Evolutionary conservation across 2,329 filamentous ascomycete genomes (phyloP), one percentile per base, ranked within the genome.

Genomic region (Penicillium sp.): DNA sequence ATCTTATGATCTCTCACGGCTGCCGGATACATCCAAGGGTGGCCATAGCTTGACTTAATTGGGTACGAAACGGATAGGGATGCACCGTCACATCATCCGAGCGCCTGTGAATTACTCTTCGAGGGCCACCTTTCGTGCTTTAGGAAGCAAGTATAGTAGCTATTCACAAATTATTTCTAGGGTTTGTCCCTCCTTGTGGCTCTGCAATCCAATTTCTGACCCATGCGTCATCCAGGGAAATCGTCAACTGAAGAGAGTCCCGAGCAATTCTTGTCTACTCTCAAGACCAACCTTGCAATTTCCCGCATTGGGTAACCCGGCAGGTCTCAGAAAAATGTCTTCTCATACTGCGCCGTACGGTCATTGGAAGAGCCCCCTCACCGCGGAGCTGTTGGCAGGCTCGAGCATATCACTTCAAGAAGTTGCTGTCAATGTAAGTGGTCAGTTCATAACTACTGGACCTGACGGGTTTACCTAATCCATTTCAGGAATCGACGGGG

Each of bases 331-430:
- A 25, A 18, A 28, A 27, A 45, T 25, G 24, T 9, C 47, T 18
- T 9, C 46, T 41, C 32, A 50, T 13, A 49, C 23, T 37, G 61
- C 61, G 1, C 62, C 67, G 2, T 73, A 69, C 45, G 71, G 70
- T 6, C 68, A 64, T 2, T 74, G 70, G 69, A 59, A 57, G 13
- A 72, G 70, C 43, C 70, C 70, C 2, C 67, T 74, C 25, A 69
- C 66, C 1, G 60, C 68, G 6, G 66, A 69, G 23, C 58, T 63
- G 6, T 52, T 72, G 13, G 63, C 71, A 10, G 63, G 61, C 18
- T 59, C 63, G 42, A 66, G 59, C 33, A 62, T 70, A 6, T 56
- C 50, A 5, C 63, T 74, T 7, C 56, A 66, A 15, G 66, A 67
- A 54, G 56, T 67, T 23, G 60, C 51, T 5, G 59, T 66, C 31